Base-by-base conservation (phyloP, 1,284 basidiomycete genomes). In the Schizophyllum amplum region DNA sequence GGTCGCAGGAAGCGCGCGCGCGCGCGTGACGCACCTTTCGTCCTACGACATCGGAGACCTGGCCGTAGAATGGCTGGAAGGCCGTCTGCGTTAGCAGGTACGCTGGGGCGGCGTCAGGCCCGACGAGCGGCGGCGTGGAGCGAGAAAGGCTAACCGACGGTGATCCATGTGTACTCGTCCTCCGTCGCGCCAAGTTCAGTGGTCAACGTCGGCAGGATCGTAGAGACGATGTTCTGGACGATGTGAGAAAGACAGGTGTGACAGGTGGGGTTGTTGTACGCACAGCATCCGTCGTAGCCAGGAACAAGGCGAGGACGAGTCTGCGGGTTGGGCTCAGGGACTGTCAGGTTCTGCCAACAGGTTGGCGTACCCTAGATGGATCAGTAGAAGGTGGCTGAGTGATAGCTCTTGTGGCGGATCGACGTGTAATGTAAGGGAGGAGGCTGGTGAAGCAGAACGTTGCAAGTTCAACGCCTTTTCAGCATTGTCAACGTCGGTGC, bases 31-130 rank as follows among this genome's bases (percentile, higher is more conserved):
- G 46, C 52, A 84, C 90, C 78, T 84, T 89, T 52, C 89, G 79
- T 51, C 89, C 90, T 57, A 87, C 72, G 52, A 91, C 76, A 70
- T 91, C 87, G 57, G 89, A 90, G 52, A 90, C 70, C 64, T 80
- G 80, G 54, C 87, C 89, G 66, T 90, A 91, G 26, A 92, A 70
- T 47, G 90, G 89, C 65, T 91, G 90, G 61, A 84, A 83, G 17
- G 86, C 87, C 1, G 89, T 91, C 66, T 92, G 89, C 1, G 89
- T 89, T 56, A 92, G 76, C 78, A 91, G 80, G 65, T 92, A 92
- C 21, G 86, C 78, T 50, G 20, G 13, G 21, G 24, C 48, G 24
- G 4, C 48, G 48, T 50, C 48, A 50, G 20, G 13, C 48, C 48
- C 48, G 20, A 42, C 33, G 33, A 50, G 48, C 24, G 48, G 20